Evolutionary conservation across 306 rosid species (phyloP), one percentile per base, ranked within the genome.

Genomic region (Gastrolobium villosum): DNA sequence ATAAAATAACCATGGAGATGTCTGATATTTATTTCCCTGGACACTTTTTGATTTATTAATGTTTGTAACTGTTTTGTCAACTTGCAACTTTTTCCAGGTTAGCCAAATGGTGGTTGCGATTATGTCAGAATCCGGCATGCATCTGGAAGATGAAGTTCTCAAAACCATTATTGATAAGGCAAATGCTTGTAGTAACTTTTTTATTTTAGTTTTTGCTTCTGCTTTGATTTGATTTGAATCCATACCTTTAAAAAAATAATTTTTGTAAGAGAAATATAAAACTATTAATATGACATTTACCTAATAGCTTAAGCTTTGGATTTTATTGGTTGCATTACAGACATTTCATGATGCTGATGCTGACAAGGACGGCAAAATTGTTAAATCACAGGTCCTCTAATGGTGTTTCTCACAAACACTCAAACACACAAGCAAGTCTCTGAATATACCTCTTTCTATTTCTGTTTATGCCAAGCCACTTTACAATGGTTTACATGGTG

Each of bases 51-150:
- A 15, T 55, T 39, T 41, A 34, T 65, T 39, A 31, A 15, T 61
- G 61, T n/a, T 10, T 79, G 10, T 14, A 76, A 55, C 70, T 41
- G 52, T 54, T 70, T 15, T 39, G 43, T 11, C 7, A 41, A 15
- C 75, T 62, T 26, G 20, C 26, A 36, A 53, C 34, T 7, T 6
- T 77, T 79, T 77, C 53, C 83, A 89, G 97, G 94, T 91, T 31
- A 87, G 67, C 75, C 90, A 89, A 82, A 88, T 91, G 97, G 89
- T 89, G 46, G 83, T 79, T 55, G 92, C 97, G 26, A 85, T 80
- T 59, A 53, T 91, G 86, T 57, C 80, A 62, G 97, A 89, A 82
- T 66, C 78, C 10, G 84, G 85, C 40, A 55, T 85, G 46, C 39
- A 83, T 40, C 57, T 89, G 49, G 79, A 87, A 7, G 88, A 89